Conservation (phyloP, 352 stramenopile species). For the Phytopythium mirpurense region DNA sequence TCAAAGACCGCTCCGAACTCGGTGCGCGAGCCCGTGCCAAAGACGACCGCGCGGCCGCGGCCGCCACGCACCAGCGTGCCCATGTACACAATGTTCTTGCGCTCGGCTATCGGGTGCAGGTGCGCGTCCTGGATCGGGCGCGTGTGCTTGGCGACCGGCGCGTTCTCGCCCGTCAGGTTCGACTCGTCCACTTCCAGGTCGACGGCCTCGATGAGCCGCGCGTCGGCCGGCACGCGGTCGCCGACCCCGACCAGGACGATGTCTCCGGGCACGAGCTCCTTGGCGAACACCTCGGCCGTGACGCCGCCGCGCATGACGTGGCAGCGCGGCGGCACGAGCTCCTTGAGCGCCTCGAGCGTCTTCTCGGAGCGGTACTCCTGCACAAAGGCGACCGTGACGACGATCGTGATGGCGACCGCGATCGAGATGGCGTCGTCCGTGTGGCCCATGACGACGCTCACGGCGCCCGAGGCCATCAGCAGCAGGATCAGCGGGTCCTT, state of each 20-base stretch:
- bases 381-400: slow-evolving; percentile 95
- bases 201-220: slow-evolving; percentile 86
- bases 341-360: slow-evolving; percentile 78
- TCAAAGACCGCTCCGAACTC: slow-evolving; percentile 96
- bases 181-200: slow-evolving; percentile 92
- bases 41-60: slow-evolving; percentile 90
- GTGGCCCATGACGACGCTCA: slow-evolving; percentile 92
- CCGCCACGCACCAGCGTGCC: slow-evolving; percentile 93
- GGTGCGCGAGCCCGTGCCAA: slow-evolving; percentile 91
- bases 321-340: slow-evolving; percentile 72
- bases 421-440: slow-evolving; percentile 96
- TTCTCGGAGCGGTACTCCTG: slow-evolving; percentile 86
- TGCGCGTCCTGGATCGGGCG: slow-evolving; percentile 55
- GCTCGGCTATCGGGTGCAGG: slow-evolving; percentile 64
- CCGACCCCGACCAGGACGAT: slow-evolving; percentile 89
- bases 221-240: slow-evolving; percentile 92
- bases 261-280: slow-evolving; percentile 78
- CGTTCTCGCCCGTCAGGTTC: slow-evolving; percentile 92
- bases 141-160: slow-evolving; percentile 77
- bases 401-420: slow-evolving; percentile 93
- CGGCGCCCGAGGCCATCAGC: slow-evolving; percentile 88
- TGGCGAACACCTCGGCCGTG: slow-evolving; percentile 59
- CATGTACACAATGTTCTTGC: slow-evolving; percentile 95
- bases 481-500: slow-evolving; percentile 97
- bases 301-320: slow-evolving; percentile 54